phyloP scores from a whole-genome alignment of 2,329 filamentous ascomycete genomes.

The Claviceps sp. region DNA sequence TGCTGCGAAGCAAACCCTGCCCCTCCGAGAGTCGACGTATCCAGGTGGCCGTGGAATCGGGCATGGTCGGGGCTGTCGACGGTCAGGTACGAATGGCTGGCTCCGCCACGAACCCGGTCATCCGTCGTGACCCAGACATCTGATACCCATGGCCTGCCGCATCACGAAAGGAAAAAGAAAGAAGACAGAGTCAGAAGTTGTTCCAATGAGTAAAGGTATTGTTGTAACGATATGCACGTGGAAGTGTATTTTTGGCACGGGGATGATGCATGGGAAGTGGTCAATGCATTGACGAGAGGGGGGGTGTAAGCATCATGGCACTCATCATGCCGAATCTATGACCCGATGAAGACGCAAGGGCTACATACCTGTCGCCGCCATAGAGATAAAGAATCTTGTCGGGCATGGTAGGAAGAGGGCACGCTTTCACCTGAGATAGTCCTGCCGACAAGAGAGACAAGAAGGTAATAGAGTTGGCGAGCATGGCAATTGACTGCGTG shows the following conservation, averaged over 20 bases:
- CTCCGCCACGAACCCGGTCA: conserved; percentile 65
- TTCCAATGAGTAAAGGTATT: background rate
- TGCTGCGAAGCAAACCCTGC: conserved; percentile 74
- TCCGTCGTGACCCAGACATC: conserved; percentile 56
- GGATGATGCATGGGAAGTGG: background rate
- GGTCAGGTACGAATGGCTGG: conserved; percentile 41
- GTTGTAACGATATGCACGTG: background rate
- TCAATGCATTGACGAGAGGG: background rate
- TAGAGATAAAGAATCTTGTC: conserved; percentile 22
- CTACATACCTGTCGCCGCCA: conserved; percentile 25
- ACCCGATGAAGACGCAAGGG: background rate
- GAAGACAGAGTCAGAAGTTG: background rate
- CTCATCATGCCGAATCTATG: background rate
- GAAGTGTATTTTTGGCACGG: background rate
- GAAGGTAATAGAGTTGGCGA: background rate
- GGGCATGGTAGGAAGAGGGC: conserved; percentile 5
- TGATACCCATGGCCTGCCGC: conserved; percentile 40
- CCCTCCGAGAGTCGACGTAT: conserved; percentile 62
- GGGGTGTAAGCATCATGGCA: background rate
- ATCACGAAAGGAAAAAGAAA: background rate
- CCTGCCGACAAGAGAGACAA: background rate
- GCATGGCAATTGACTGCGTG: background rate
- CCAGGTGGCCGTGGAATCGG: conserved; percentile 55
- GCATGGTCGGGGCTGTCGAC: conserved; percentile 25
- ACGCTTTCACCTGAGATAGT: background rate